Evolutionary conservation across 2,329 filamentous ascomycete genomes (phyloP).

Genomic region (Aspergillus fijiensis): DNA sequence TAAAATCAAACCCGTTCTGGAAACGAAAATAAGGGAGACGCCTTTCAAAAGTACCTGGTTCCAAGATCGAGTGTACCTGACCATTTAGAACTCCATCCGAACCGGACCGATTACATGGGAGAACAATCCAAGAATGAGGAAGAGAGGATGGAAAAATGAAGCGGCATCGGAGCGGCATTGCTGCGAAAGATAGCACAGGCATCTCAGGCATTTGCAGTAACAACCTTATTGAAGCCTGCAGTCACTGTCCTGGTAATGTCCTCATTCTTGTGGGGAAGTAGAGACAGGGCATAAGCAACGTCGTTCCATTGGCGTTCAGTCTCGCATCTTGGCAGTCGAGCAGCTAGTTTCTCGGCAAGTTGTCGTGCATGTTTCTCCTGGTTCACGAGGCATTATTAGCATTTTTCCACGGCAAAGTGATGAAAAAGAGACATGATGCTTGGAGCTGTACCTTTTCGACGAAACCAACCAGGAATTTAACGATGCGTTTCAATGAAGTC

Average conservation of each 20-base stretch:
- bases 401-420: not conserved
- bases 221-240: conserved; percentile 60
- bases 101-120: not conserved
- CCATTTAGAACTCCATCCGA: not conserved
- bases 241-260: conserved; percentile 46
- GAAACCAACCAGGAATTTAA: conserved; percentile 92
- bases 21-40: not conserved
- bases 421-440: not conserved
- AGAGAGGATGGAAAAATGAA: not conserved
- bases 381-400: conserved; percentile 2
- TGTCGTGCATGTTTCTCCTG: conserved; percentile 98
- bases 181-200: not conserved
- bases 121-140: not conserved
- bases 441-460: conserved; percentile 77
- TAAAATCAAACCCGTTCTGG: not conserved
- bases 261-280: conserved; percentile 71
- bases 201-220: conserved; percentile 59
- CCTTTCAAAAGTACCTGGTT: not conserved
- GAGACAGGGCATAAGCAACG: conserved; percentile 84
- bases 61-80: not conserved
- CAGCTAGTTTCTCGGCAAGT: conserved; percentile 86
- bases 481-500: conserved; percentile 78
- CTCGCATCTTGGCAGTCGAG: conserved; percentile 79
- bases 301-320: conserved; percentile 97
- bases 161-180: not conserved